Percentiles rank a stretch among this genome's conserved stretches.
These are phyloP conservation scores for Xylaria multiplex DNA, from an alignment of 2,329 filamentous ascomycete species.

Conservation along the genomic window DNA sequence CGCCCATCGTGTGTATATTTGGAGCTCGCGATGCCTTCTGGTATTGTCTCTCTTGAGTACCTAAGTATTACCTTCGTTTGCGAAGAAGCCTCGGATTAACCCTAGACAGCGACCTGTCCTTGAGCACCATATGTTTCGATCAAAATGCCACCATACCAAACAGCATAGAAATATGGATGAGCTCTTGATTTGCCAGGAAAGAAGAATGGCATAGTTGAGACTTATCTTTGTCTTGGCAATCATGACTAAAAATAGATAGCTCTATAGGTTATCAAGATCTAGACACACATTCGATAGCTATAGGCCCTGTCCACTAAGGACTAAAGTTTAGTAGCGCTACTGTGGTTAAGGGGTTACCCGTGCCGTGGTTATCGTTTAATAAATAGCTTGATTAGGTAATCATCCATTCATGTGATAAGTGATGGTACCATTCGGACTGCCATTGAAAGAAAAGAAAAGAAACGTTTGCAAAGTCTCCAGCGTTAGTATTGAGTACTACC, in stretches of 20 bases:
- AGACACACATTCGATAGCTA: not conserved
- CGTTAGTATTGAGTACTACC: not conserved
- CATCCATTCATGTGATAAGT: not conserved
- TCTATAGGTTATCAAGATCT: not conserved
- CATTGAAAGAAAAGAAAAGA: not conserved
- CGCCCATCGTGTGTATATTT: not conserved
- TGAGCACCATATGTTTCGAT: not conserved
- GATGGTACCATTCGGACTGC: not conserved
- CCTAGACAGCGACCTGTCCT: not conserved
- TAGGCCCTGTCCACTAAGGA: not conserved
- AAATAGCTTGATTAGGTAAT: not conserved
- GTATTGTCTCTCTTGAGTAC: not conserved
- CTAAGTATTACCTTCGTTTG: not conserved
- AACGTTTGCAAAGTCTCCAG: not conserved
- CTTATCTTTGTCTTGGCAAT: no score
- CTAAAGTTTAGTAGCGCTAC: not conserved
- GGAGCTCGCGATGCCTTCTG: not conserved
- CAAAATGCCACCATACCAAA: not conserved
- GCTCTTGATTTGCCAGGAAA: not conserved
- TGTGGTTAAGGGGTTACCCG: not conserved
- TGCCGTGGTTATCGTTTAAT: not conserved
- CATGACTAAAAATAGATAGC: not conserved
- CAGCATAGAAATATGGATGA: not conserved
- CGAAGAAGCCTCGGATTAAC: not conserved
- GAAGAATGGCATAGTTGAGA: not conserved